A percentile compares a stretch with the other conserved stretches of the same genome.
phyloP scores from a whole-genome alignment of 2,329 filamentous ascomycete species.

The Fusarium pseudocircinatum region DNA sequence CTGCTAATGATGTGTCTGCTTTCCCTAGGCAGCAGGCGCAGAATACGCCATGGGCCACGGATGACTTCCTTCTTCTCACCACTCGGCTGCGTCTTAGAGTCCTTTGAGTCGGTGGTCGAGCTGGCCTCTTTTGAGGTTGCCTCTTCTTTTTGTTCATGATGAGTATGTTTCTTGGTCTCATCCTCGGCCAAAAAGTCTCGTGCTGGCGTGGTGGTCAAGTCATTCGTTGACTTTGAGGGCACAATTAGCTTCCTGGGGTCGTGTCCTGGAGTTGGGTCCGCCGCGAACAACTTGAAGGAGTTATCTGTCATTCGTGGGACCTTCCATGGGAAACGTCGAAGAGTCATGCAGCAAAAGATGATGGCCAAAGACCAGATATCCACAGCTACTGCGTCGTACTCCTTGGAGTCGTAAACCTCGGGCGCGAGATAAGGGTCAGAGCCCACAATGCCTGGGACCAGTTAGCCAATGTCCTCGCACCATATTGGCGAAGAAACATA shows the following conservation, averaged over 20 bases:
- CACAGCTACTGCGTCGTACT: conserved; percentile 92
- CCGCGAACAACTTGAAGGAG: conserved; percentile 91
- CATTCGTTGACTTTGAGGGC: conserved; percentile 57
- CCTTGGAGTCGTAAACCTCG: conserved; percentile 92
- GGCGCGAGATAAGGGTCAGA: conserved; percentile 96
- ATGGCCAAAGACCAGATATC: conserved; percentile 99
- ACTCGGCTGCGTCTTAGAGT: conserved; percentile 27
- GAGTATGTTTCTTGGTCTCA: conserved; percentile 39
- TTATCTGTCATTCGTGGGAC: conserved; percentile 91
- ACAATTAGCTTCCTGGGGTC: conserved; percentile 64
- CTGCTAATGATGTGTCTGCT: conserved; percentile 88
- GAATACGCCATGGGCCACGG: conserved; percentile 89
- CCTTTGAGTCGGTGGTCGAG: conserved; percentile 23
- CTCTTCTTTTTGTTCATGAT: conserved; percentile 35
- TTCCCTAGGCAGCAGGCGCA: conserved; percentile 88
- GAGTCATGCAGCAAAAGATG: conserved; percentile 98
- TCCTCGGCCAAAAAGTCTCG: conserved; percentile 54
- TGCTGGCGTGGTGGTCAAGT: conserved; percentile 51
- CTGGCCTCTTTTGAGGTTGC: conserved; percentile 14
- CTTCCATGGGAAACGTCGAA: conserved; percentile 97
- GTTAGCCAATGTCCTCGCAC: neutral
- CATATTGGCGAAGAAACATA: conserved; percentile 21
- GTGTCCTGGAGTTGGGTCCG: conserved; percentile 81
- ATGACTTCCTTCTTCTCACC: conserved; percentile 78
- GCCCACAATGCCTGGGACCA: conserved; percentile 69